Conservation (phyloP, 1,284 basidiomycete species). For the Tetrapyrgos nigripes region DNA sequence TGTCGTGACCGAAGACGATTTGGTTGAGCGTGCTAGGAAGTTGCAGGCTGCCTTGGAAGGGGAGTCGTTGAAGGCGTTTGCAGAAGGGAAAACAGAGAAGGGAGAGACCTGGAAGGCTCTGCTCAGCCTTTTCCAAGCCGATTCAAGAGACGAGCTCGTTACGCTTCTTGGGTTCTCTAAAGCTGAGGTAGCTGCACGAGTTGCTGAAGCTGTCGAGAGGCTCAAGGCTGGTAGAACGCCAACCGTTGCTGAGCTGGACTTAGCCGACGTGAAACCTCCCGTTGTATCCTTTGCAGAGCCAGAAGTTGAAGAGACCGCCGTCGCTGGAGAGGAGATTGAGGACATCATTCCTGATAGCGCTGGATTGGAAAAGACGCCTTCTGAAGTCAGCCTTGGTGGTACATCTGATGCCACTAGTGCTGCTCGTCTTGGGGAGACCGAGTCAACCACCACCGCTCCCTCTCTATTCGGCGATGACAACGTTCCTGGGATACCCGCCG, state of each 20-base stretch:
- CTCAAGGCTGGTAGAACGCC: constrained; percentile 56
- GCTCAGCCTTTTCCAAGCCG: constrained; percentile 86
- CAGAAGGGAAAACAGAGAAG: constrained; percentile 56
- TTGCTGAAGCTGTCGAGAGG: constrained; percentile 83
- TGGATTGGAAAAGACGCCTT: constrained; percentile 67
- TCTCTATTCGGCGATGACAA: constrained; percentile 90
- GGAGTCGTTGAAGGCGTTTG: constrained; percentile 68
- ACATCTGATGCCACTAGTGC: constrained; percentile 69
- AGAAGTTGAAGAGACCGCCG: constrained; percentile 49
- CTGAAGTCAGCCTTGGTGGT: constrained; percentile 71
- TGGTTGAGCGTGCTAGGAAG: constrained; percentile 81
- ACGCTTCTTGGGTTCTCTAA: constrained; percentile 94
- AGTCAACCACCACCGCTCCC: constrained; percentile 82
- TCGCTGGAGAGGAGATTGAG: constrained; percentile 51
- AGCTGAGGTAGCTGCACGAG: constrained; percentile 80
- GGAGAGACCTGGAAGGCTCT: constrained; percentile 88
- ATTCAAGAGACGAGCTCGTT: constrained; percentile 91
- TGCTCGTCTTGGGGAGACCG: constrained; percentile 69
- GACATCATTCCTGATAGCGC: constrained; percentile 39
- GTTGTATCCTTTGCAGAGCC: constrained; percentile 84
- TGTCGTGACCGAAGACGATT: constrained; percentile 78
- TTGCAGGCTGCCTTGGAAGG: constrained; percentile 75
- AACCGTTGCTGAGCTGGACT: constrained; percentile 39
- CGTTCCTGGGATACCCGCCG: constrained; percentile 55
- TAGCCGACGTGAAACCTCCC: constrained; percentile 59